Evolutionary conservation across 208 protist species (phyloP).

Genomic region (Porcisia deanei): DNA sequence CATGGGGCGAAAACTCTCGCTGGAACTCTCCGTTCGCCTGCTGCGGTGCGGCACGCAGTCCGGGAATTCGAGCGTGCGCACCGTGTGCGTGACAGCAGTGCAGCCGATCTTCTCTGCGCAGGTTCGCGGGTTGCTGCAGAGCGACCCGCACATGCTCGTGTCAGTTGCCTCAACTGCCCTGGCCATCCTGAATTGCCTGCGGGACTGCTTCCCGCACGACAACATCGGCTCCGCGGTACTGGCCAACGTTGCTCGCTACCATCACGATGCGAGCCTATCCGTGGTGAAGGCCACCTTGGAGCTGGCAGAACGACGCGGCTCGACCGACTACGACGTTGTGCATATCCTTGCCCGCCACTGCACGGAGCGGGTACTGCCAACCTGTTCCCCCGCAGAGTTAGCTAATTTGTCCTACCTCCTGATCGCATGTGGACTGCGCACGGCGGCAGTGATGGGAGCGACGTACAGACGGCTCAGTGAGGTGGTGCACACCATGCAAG

Average conservation of each 20-base stretch:
- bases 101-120: slow-evolving; percentile 70
- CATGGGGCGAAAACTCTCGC: slow-evolving; percentile 51
- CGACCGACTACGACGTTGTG: slow-evolving; percentile 54
- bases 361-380: slow-evolving; percentile 44
- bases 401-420: slow-evolving; percentile 57
- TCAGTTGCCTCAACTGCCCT: slow-evolving; percentile 47
- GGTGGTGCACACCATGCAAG: slow-evolving; percentile 30
- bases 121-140: slow-evolving; percentile 71
- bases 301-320: slow-evolving; percentile 58
- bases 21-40: slow-evolving; percentile 68
- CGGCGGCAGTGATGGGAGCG: slow-evolving; percentile 44
- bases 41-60: slow-evolving; percentile 55
- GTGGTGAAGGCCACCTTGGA: slow-evolving; percentile 59
- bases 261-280: slow-evolving; percentile 35
- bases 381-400: slow-evolving; percentile 39
- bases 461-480: slow-evolving; percentile 38
- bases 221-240: slow-evolving; percentile 61
- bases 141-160: slow-evolving; percentile 60
- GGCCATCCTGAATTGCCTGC: slow-evolving; percentile 63
- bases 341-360: slow-evolving; percentile 60
- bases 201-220: slow-evolving; percentile 74
- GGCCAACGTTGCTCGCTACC: slow-evolving; percentile 59
- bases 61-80: slow-evolving; percentile 41
- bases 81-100: slow-evolving; percentile 66
- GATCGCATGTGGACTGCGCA: slow-evolving; percentile 67